Evolutionary conservation across 139 green algal genomes (phyloP).

Genomic region (Marvania coccoides): DNA sequence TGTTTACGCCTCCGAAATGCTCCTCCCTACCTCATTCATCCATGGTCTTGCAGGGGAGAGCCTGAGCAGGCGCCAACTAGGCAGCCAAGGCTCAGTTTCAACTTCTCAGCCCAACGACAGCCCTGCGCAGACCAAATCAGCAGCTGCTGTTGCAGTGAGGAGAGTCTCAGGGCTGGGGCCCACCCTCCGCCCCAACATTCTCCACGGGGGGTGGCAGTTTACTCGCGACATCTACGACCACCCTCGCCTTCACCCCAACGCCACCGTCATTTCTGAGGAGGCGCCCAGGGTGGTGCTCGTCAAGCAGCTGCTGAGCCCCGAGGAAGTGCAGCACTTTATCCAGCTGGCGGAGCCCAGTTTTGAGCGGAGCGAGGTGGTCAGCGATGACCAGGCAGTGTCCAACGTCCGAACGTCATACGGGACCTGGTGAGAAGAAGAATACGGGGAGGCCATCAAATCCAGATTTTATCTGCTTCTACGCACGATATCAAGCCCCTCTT

Average conservation of each 20-base stretch:
- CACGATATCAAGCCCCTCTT: too few species aligned
- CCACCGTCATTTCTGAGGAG: slow-evolving; percentile 1
- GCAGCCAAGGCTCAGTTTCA: too few species aligned
- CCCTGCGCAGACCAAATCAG: background rate
- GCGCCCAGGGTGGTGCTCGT: slow-evolving; percentile 4
- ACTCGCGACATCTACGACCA: slow-evolving; percentile 23
- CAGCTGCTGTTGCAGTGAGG: background rate
- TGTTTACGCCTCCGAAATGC: too few species aligned
- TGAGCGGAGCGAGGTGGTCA: slow-evolving; percentile 10
- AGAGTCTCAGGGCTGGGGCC: background rate
- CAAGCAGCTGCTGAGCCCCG: slow-evolving; percentile 7
- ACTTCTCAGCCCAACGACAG: too few species aligned
- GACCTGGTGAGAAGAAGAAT: too few species aligned
- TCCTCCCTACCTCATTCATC: too few species aligned
- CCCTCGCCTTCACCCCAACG: slow-evolving; percentile 12
- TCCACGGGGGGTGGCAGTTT: slow-evolving; percentile 31
- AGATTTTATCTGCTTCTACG: too few species aligned
- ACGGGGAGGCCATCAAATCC: too few species aligned
- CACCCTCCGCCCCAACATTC: background rate
- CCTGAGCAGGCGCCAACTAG: too few species aligned
- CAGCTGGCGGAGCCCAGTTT: background rate
- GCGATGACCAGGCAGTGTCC: background rate
- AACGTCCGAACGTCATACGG: slow-evolving; percentile 3
- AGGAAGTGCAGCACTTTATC: slow-evolving; percentile 31
- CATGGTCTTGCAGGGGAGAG: too few species aligned